Evolutionary conservation across 1,284 basidiomycete species (phyloP), one percentile per base, ranked within the genome.

Genomic region (Cutaneotrichosporon cyanovorans): DNA sequence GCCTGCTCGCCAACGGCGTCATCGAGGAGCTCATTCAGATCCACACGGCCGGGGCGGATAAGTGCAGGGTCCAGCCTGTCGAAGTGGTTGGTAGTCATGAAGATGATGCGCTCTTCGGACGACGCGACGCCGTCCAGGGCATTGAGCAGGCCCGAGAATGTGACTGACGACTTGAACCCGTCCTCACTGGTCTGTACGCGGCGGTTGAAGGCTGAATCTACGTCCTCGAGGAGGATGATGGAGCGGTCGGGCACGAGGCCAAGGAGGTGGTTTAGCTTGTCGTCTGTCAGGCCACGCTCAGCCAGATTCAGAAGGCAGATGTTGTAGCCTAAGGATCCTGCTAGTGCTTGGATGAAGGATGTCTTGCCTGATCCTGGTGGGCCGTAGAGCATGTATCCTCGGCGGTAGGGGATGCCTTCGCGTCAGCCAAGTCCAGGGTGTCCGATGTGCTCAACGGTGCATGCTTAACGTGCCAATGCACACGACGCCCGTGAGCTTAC

Each of bases 11-110:
- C 80, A 20, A 79, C 83, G 0, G 95, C 90, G 62, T 99, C 89
- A 64, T 86, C 91, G 31, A 99, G 78, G 36, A 88, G 74, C 55
- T 86, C 80, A 23, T 82, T 80, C 37, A 97, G 70, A 68, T 98
- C 93, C 31, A 98, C 91, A 9, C 93, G 80, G 2, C 93, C 93
- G 0, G 93, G 93, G 43, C 93, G 83, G 58, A 98, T 90, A 32
- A 98, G 80, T 0, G 95, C 93, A 9, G 88, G 84, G 57, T 80
- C 74, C 35, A 78, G 69, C 10, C 61, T 63, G 8, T 68, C 62
- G 46, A 87, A 72, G 62, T 97, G 93, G 70, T 98, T 98, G n/a
- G 93, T 98, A 1, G 93, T 98, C 85, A 98, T 89, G 72, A 98
- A 98, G 35, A 98, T 82, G 63, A 99, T 85, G n/a, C 95, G 82